Evolutionary conservation across 257 asterid species (phyloP).

Genomic region (Fraxinus excelsior): DNA sequence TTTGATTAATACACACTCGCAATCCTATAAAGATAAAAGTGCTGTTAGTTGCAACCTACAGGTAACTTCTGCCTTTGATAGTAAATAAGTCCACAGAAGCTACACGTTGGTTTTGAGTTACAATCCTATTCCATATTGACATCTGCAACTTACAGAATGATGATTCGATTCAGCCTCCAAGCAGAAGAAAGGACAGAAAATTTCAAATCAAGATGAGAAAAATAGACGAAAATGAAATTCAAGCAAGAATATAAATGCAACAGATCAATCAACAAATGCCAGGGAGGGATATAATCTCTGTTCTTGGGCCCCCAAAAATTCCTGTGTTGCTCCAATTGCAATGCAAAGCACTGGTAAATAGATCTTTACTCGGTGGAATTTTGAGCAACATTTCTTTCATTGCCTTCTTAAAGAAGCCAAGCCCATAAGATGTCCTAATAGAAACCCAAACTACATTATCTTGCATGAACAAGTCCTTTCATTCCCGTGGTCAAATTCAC

Average conservation of each 20-base stretch:
- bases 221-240: slow-evolving; percentile 37
- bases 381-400: slow-evolving; percentile 24
- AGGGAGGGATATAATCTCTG: slow-evolving; percentile 13
- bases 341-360: slow-evolving; percentile 4
- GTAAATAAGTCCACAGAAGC: slow-evolving; percentile 10
- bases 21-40: background rate
- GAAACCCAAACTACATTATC: slow-evolving; percentile 62
- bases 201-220: slow-evolving; percentile 21
- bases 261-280: slow-evolving; percentile 30
- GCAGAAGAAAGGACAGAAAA: slow-evolving; percentile 21
- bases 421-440: slow-evolving; percentile 8
- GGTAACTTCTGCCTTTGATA: background rate
- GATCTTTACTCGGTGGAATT: slow-evolving; percentile 22
- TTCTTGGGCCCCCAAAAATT: slow-evolving; percentile 26
- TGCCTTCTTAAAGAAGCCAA: slow-evolving; percentile 16
- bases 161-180: slow-evolving; percentile 20
- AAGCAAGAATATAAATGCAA: slow-evolving; percentile 29
- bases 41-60: background rate
- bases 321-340: slow-evolving; percentile 13
- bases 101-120: slow-evolving; percentile 17
- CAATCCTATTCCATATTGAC: slow-evolving; percentile 31
- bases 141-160: slow-evolving; percentile 28
- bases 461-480: slow-evolving; percentile 73
- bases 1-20: background rate
- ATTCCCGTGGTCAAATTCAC: slow-evolving; percentile 58